Base-by-base conservation (phyloP, 2,329 filamentous ascomycete genomes). In the Paecilomyces dactylethromorphus region DNA sequence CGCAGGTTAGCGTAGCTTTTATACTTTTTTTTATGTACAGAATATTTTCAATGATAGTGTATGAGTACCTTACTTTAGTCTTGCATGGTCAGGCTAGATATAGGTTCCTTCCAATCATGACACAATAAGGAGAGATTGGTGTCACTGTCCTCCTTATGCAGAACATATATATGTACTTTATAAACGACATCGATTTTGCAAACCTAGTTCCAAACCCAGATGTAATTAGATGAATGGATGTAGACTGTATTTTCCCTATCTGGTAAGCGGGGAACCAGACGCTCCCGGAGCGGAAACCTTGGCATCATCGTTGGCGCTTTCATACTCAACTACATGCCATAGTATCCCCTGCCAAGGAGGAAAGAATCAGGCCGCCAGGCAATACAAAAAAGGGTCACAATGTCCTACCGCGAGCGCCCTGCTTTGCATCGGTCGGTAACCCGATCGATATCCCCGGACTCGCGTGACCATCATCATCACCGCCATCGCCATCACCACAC, bases 391-490 rank as follows among this genome's bases (percentile, higher is more conserved):
- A 22, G n/a, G n/a, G 4, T 3, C 11, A 52, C 13, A 52, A 52
- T 55, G 22, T 55, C 32, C 32, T 15, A 39, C 31, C 54, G 18
- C 21, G 35, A 50, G 58, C 58, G n/a, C 45, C 18, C 35, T 18
- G 4, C 29, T 21, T 2, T 49, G 3, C 52, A 54, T 54, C 55
- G 60, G 13, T 60, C 58, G 31, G 56, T 53, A 7, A 60, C 55
- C 33, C 60, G 58, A 31, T 62, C 60, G 21, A 26, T 57, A 22
- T 61, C 60, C 22, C 60, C 53, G 11, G 39, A 45, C n/a, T 31
- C 57, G 13, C 13, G 21, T 3, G 60, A 61, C 56, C 65, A 65
- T 21, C 65, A 66, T 21, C 62, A 64, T 54, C 65, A 66, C 59
- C 63, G 63, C 35, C 21, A 39, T 18, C 57, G 18, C 54, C 45